phyloP scores from a whole-genome alignment of 495 filamentous ascomycete genomes.

The Hyaloscypha hepaticicola region DNA sequence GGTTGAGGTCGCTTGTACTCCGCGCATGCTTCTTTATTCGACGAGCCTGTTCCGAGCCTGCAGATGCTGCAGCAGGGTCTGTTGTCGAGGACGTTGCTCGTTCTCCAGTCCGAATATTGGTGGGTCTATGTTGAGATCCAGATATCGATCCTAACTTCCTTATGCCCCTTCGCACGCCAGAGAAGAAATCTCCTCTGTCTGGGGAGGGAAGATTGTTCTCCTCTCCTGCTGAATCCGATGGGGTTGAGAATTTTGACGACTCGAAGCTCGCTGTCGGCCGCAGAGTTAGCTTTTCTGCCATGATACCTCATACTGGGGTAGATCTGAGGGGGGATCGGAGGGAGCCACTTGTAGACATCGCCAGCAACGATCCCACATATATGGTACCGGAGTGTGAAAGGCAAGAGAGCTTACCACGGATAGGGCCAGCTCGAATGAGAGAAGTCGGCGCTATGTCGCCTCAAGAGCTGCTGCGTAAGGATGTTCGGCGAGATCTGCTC shows the following conservation, averaged over 20 bases:
- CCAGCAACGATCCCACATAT: conserved; percentile 11
- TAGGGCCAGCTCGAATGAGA: background rate
- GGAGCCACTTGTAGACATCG: conserved; percentile 12
- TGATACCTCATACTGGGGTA: conserved; percentile 24
- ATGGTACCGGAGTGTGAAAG: conserved; percentile 42
- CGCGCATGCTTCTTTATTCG: conserved; percentile 43
- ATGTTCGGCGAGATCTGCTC: conserved; percentile 16
- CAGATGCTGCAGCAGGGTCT: conserved; percentile 9
- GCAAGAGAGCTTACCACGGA: conserved; percentile 13
- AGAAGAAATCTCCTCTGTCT: conserved; percentile 39
- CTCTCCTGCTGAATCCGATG: conserved; percentile 39
- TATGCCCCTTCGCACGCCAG: conserved; percentile 49
- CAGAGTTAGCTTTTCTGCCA: conserved; percentile 31
- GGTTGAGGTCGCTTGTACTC: conserved; percentile 48
- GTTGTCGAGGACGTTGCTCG: conserved; percentile 7
- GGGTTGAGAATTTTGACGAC: conserved; percentile 27
- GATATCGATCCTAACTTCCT: conserved; percentile 43
- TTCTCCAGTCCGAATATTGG: conserved; percentile 23
- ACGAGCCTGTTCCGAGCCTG: conserved; percentile 1
- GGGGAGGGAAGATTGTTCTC: conserved; percentile 36
- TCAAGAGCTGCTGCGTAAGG: conserved; percentile 6
- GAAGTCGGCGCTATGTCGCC: background rate
- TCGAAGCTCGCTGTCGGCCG: conserved; percentile 27
- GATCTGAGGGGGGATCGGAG: conserved; percentile 6
- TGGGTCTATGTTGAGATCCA: conserved; percentile 29